Percentiles rank a stretch among this genome's conserved stretches.
phyloP scores from a whole-genome alignment of 768 basidiomycete genomes.

The Coprinopsis marcescibilis region DNA sequence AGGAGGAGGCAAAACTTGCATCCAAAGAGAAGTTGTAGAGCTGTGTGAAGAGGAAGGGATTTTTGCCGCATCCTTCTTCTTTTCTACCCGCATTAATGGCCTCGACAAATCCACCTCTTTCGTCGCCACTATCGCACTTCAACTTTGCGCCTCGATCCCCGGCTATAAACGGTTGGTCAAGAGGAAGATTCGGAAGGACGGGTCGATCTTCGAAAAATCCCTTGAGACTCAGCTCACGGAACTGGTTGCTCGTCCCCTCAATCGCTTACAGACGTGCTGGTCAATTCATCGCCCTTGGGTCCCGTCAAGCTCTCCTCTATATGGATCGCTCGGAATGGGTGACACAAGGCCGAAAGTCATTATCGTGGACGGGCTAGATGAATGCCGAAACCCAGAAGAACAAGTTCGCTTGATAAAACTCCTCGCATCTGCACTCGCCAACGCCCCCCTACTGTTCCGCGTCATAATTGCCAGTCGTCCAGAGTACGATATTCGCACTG shows the following conservation, averaged over 20 bases:
- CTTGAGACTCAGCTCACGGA: background rate
- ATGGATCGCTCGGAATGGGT: background rate
- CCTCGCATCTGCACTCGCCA: background rate
- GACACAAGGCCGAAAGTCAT: background rate
- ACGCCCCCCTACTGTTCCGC: background rate
- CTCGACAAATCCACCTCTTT: background rate
- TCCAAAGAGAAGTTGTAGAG: background rate
- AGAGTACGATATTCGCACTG: background rate
- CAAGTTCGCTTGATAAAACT: background rate
- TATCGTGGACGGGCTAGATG: slow-evolving; percentile 12
- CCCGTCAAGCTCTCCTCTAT: no score
- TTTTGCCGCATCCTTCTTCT: background rate
- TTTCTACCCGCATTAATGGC: background rate
- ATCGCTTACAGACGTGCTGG: no score
- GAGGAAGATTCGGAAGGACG: background rate
- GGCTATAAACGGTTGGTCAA: background rate
- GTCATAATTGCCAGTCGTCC: slow-evolving; percentile 10
- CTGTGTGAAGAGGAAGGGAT: background rate
- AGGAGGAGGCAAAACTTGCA: slow-evolving; percentile 5
- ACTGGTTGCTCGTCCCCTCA: background rate
- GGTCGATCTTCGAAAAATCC: background rate
- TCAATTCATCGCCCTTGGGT: no score
- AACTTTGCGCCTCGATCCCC: background rate
- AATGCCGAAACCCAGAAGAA: slow-evolving; percentile 1
- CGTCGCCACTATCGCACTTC: background rate